phyloP scores from a whole-genome alignment of 768 basidiomycete species.

The Collybia sordida region DNA sequence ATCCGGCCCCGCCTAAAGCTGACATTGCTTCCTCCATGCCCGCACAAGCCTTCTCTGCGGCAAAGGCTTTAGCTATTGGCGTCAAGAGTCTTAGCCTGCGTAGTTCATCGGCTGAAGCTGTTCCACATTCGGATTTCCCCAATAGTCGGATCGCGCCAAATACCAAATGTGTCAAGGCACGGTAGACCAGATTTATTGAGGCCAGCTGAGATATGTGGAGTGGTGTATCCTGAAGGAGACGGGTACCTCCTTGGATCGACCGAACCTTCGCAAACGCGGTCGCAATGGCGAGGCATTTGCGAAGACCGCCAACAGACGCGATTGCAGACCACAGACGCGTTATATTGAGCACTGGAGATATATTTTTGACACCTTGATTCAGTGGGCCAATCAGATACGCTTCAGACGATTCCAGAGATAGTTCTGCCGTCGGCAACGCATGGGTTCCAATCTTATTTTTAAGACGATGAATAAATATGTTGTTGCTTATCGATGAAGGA shows the following conservation, averaged over 20 bases:
- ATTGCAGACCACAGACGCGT: conserved; percentile 70
- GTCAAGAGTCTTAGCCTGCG: conserved; percentile 62
- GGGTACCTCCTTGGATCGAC: conserved; percentile 47
- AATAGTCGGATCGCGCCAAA: conserved; percentile 61
- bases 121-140: conserved; percentile 60
- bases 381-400: conserved; percentile 62
- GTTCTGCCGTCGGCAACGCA: conserved; percentile 73
- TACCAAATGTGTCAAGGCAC: conserved; percentile 60
- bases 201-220: conserved; percentile 69
- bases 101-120: conserved; percentile 48
- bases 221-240: conserved; percentile 51
- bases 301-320: conserved; percentile 52
- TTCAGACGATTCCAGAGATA: conserved; percentile 56
- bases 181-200: conserved; percentile 58
- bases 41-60: conserved; percentile 57
- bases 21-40: conserved; percentile 78
- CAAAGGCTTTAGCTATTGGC: conserved; percentile 69
- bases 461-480: conserved; percentile 67
- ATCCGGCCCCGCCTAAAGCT: conserved; percentile 73
- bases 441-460: conserved; percentile 82
- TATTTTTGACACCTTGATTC: conserved; percentile 63
- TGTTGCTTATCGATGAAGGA: conserved; percentile 55
- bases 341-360: conserved; percentile 74
- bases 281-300: conserved; percentile 65
- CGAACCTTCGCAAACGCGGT: conserved; percentile 63